These are phyloP conservation scores for Podaxis sp. DNA, from an alignment of 768 basidiomycete species.

Conservation along the genomic window DNA sequence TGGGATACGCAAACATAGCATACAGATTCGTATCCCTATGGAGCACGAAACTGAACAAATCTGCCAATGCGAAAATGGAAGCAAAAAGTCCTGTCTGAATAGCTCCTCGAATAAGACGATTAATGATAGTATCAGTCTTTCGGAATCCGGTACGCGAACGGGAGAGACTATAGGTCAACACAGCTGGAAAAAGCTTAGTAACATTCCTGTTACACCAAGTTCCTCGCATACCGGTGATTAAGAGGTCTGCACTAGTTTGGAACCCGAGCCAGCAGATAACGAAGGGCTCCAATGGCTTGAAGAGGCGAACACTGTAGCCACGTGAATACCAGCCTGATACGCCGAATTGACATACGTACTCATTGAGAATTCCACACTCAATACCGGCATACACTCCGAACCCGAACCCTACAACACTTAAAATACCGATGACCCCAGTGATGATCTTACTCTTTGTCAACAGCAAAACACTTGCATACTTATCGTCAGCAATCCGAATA, in stretches of 20 bases:
- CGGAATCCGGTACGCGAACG: conserved; percentile 42
- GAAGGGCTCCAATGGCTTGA: conserved; percentile 29
- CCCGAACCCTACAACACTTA: conserved; percentile 26
- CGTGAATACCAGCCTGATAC: neutral
- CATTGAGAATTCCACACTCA: conserved; percentile 29
- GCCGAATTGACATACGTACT: conserved; percentile 21
- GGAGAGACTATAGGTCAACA: conserved; percentile 23
- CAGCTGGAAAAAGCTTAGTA: conserved; percentile 6
- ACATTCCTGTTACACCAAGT: neutral
- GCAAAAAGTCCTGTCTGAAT: conserved; percentile 46
- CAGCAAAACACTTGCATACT: conserved; percentile 12
- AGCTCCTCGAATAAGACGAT: conserved; percentile 42
- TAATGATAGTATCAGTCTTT: conserved; percentile 40
- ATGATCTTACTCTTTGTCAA: conserved; percentile 26
- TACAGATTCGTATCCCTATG: conserved; percentile 23
- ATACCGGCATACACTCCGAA: conserved; percentile 37
- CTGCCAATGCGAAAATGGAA: conserved; percentile 38
- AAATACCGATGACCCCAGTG: neutral
- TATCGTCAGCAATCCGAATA: conserved; percentile 15
- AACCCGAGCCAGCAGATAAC: conserved; percentile 39
- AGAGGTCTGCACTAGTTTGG: conserved; percentile 35
- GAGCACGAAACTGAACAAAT: conserved; percentile 33
- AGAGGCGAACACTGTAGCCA: conserved; percentile 26
- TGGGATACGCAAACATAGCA: conserved; percentile 22
- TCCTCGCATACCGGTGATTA: conserved; percentile 35